phyloP scores from a whole-genome alignment of 352 stramenopile species.

The Globisporangium heterothallicum region DNA sequence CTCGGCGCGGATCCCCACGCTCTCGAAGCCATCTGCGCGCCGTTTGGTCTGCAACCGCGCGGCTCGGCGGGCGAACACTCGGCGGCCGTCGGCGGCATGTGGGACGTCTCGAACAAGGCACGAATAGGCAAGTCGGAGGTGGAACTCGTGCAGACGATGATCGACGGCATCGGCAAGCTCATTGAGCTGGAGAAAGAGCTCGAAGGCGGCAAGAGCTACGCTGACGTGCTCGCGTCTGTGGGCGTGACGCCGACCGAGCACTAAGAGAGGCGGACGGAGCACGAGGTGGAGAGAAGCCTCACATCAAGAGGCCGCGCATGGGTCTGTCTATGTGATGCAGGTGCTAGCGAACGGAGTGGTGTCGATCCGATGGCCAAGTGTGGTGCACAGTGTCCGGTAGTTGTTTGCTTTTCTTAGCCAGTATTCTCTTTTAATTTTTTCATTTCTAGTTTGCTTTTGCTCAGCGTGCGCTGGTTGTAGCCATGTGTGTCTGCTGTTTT shows the following conservation, averaged over 20 bases:
- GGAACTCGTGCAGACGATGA: slow-evolving; percentile 94
- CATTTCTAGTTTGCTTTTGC: no score
- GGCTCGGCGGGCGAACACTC: slow-evolving; percentile 83
- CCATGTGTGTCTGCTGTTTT: no score
- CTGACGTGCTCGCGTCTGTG: slow-evolving; percentile 48
- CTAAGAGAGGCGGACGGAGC: not conserved
- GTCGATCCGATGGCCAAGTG: no score
- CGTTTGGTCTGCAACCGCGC: slow-evolving; percentile 75
- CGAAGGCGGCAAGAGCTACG: slow-evolving; percentile 55
- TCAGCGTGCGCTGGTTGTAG: no score
- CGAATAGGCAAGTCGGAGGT: slow-evolving; percentile 92
- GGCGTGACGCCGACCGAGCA: slow-evolving; percentile 26
- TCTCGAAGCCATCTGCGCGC: slow-evolving; percentile 66
- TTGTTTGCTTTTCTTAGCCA: no score
- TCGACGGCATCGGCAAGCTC: slow-evolving; percentile 89
- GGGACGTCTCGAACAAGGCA: slow-evolving; percentile 93
- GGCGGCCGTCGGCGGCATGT: slow-evolving; percentile 79
- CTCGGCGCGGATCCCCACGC: slow-evolving; percentile 64
- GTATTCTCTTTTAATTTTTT: no score
- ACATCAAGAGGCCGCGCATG: no score
- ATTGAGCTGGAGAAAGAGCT: slow-evolving; percentile 91
- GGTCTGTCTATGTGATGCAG: no score
- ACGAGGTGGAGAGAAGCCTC: not conserved
- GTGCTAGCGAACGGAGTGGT: no score
- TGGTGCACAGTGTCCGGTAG: no score